Conservation (phyloP, 495 filamentous ascomycete species). For the Daldinia bambusicola region DNA sequence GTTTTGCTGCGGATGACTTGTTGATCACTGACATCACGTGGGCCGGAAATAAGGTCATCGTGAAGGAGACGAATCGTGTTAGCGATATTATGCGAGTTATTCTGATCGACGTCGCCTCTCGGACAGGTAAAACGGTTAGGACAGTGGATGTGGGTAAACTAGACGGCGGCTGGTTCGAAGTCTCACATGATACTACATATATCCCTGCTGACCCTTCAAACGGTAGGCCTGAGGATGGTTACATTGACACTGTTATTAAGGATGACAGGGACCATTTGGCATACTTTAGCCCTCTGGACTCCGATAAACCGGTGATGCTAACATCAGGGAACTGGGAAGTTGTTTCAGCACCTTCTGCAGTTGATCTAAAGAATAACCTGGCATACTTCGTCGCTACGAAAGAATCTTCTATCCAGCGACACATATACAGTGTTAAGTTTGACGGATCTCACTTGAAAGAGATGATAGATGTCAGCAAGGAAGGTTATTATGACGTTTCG, state of each 20-base stretch:
- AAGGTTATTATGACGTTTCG: conserved; percentile 85
- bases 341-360: conserved; percentile 83
- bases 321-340: conserved; percentile 95
- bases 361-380: conserved; percentile 84
- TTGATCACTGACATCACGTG: conserved; percentile 94
- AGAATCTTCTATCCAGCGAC: conserved; percentile 85
- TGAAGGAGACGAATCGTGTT: conserved; percentile 93
- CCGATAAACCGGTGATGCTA: conserved; percentile 79
- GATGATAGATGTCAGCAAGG: conserved; percentile 77
- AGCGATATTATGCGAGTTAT: conserved; percentile 89
- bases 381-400: conserved; percentile 93
- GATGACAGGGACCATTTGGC: conserved; percentile 90
- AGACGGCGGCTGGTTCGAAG: conserved; percentile 97
- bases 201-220: conserved; percentile 85
- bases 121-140: conserved; percentile 82
- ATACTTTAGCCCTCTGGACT: conserved; percentile 94
- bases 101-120: conserved; percentile 78
- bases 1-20: conserved; percentile 82
- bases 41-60: conserved; percentile 83
- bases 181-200: conserved; percentile 84
- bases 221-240: conserved; percentile 83
- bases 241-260: conserved; percentile 90
- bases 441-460: conserved; percentile 79
- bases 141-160: conserved; percentile 79
- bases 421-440: conserved; percentile 84